Evolutionary conservation across 371 early-diverging fungal genomes (phyloP), one percentile per base, ranked within the genome.

Genomic region (Gilbertella persicaria): DNA sequence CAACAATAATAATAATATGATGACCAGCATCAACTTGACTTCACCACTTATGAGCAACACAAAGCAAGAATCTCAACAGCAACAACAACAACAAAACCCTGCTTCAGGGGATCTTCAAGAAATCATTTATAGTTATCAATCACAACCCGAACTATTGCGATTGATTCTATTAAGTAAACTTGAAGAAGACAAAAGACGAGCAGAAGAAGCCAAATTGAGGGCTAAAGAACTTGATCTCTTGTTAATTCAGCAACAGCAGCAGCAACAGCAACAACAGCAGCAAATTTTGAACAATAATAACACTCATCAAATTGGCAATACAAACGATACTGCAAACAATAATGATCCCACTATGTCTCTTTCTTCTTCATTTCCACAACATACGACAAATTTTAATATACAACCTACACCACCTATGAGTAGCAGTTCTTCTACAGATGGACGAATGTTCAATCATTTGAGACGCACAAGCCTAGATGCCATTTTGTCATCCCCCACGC

Each of bases 181-280:
- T 3, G 82, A 86, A 53, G 86, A 86, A 53, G 86, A 86, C 41
- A 79, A 80, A 49, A 77, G 86, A 29, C 66, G 78, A 55, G 64
- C 74, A 3, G 78, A 73, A 55, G 78, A 78, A 53, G 78, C 78
- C 5, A 64, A 65, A 45, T 61, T 84, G 26, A 54, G 67, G 30
- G 70, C 78, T 3, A 78, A 78, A 43, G 72, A 71, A 43, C 51
- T 78, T 2, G 78, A 78, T 55, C 42, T 72, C 7, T 38, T 75
- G 23, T 55, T 75, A 44, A 47, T 69, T 29, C 72, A 75, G 42
- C 67, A 68, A 23, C 68, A 66, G 38, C 70, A 69, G 21, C 60
- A 63, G 51, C 17, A 37, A 19, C 47, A 49, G 2, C 39, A 38
- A 30, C 35, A 29, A 33, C 46, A 20, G 9, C 13, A 42, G 28